Evolutionary conservation across 495 filamentous ascomycete species (phyloP).

Genomic region (Trichoderma gamsii): DNA sequence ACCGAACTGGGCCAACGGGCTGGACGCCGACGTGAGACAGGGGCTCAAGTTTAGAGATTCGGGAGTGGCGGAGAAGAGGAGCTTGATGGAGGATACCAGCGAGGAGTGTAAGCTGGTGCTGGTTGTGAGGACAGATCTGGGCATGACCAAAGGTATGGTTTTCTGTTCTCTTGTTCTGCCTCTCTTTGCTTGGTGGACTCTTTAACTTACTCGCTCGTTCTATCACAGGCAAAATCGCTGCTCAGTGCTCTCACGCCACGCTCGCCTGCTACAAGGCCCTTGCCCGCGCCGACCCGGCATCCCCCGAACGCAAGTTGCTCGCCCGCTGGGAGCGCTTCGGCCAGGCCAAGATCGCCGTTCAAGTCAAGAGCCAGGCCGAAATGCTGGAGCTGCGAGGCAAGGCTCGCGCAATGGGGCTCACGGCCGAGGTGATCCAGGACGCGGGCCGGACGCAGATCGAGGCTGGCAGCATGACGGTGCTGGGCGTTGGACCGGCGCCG

Average conservation of each 20-base stretch:
- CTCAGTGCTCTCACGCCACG: slow-evolving; percentile 92
- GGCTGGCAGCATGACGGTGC: slow-evolving; percentile 81
- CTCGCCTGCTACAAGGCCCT: slow-evolving; percentile 92
- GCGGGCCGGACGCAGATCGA: slow-evolving; percentile 97
- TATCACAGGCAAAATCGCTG: slow-evolving; percentile 83
- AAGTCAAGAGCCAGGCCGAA: slow-evolving; percentile 79
- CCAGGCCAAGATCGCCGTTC: slow-evolving; percentile 88
- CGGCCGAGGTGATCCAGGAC: slow-evolving; percentile 83
- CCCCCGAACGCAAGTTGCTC: slow-evolving; percentile 57
- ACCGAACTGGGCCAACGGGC: slow-evolving; percentile 52
- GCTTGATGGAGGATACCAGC: slow-evolving; percentile 31
- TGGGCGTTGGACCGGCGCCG: slow-evolving; percentile 83
- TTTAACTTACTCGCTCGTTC: not conserved
- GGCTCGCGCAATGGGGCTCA: slow-evolving; percentile 77
- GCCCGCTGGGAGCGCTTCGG: slow-evolving; percentile 76
- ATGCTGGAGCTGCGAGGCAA: slow-evolving; percentile 67
- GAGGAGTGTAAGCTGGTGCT: slow-evolving; percentile 95
- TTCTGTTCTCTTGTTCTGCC: not conserved
- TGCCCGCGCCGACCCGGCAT: slow-evolving; percentile 43
- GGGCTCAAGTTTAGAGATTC: slow-evolving; percentile 29
- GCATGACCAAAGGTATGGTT: slow-evolving; percentile 84
- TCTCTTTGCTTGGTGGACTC: not conserved
- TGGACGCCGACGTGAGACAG: slow-evolving; percentile 43
- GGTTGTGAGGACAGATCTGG: slow-evolving; percentile 85
- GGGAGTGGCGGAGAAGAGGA: slow-evolving; percentile 17